Evolutionary conservation across 2,329 filamentous ascomycete genomes (phyloP), one percentile per base, ranked within the genome.

Genomic region (Monosporascus sp.): DNA sequence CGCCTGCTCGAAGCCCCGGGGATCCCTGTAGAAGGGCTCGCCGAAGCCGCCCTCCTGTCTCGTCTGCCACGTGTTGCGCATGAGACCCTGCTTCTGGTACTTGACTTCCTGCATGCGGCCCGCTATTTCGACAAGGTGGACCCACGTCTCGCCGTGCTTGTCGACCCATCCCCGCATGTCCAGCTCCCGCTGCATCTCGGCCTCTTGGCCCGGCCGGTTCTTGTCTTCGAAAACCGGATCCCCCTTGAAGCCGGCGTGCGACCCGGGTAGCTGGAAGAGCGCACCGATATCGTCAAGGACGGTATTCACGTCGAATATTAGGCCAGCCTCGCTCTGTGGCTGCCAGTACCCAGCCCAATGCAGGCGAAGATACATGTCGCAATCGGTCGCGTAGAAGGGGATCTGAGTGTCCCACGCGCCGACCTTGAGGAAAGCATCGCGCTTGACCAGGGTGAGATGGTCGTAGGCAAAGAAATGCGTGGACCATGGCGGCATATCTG

Each of bases 401-500:
- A 81, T 78, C 47, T 74, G 68, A 0, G 73, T 74, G 57, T 80
- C 78, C 75, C 77, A 81, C 11, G 64, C 73, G 14, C 78, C 65
- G 40, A 75, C 69, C 3, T 70, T 65, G 46, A 71, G 66, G 56
- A 72, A 75, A 1, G 74, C 70, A 26, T 69, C 68, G 24, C 73
- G 72, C 55, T 79, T 78, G 28, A 80, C 73, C 3, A 76, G 67
- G 0, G 76, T 72, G n/a, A 81, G 68, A 51, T 72, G 72, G 60
- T 81, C 78, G 56, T 69, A 80, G 5, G 71, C 69, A 60, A 79
- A 81, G 65, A 77, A 79, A 47, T 73, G 73, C 48, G 74, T 70
- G 2, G 72, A 73, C 78, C 78, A 80, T 28, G 66, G 63, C 15
- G 67, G 66, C 62, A 71, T 68, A 26, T 68, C 64, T 1, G 64